phyloP scores from a whole-genome alignment of 1,284 basidiomycete genomes.

The Puccinia coronata region DNA sequence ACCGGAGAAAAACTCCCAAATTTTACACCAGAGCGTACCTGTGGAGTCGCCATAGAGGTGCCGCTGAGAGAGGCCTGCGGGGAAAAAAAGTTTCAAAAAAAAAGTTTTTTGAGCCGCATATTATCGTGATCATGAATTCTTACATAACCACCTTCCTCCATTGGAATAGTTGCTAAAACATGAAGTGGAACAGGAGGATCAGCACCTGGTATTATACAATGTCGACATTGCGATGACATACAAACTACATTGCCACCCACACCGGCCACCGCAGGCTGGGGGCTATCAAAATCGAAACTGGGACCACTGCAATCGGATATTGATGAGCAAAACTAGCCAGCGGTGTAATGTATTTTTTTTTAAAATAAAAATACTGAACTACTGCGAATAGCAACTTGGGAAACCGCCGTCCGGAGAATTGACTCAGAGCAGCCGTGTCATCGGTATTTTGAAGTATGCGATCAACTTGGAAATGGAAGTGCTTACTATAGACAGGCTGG shows the following conservation, averaged over 20 bases:
- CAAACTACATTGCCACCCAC: conserved; percentile 39
- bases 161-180: conserved; percentile 22
- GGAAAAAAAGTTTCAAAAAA: neutral
- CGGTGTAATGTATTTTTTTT: no score
- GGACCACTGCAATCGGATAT: conserved; percentile 27
- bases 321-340: neutral
- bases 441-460: no score
- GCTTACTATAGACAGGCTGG: neutral
- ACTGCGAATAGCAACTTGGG: conserved; percentile 33
- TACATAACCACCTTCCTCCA: conserved; percentile 35
- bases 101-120: neutral
- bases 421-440: no score
- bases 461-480: no score
- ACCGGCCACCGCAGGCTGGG: conserved; percentile 30
- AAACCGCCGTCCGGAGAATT: conserved; percentile 35
- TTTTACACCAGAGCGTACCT: neutral
- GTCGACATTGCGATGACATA: neutral
- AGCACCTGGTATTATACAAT: neutral
- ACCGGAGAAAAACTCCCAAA: neutral
- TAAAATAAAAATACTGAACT: neutral
- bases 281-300: conserved; percentile 34
- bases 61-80: conserved; percentile 22
- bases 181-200: neutral
- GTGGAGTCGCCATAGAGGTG: conserved; percentile 44
- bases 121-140: neutral